Evolutionary conservation across 768 basidiomycete genomes (phyloP), one percentile per base, ranked within the genome.

Genomic region (Mycena albidolilacea): DNA sequence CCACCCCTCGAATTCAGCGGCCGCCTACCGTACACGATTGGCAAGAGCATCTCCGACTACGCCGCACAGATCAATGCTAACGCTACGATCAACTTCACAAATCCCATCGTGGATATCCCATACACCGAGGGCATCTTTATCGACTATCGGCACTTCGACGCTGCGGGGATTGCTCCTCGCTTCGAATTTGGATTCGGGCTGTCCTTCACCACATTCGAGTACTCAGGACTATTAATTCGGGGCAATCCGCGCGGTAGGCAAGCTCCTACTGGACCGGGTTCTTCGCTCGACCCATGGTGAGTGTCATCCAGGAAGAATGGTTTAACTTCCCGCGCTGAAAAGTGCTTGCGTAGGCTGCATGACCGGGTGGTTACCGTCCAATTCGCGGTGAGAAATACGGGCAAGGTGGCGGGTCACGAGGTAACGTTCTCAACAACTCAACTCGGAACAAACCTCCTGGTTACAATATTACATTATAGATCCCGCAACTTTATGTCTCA

Each of bases 121-220:
- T 92, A 93, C 78, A 85, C 77, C 46, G 91, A 92, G 76, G 88
- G 89, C 5, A 73, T 91, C 7, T 86, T 87, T 72, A 83, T 91
- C 67, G 89, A 89, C 75, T 90, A 91, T 76, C 82, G 88, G 30
- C 84, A 86, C 78, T 90, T 90, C 72, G 90, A 90, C 72, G 80
- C 82, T 43, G 79, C 84, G 52, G 84, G 81, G 57, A 84, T 88
- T 64, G 77, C 82, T 8, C 87, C 87, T 15, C 81, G 86, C 58
- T 89, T 84, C 75, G 86, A 86, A 76, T 88, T 85, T 70, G 87
- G 85, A 48, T 91, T 85, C 79, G 88, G 81, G 9, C 80, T 91
- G 70, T 87, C 86, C 0, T 92, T 90, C 78, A 90, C 91, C 12
- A 84, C 83, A 0, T 92, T 91, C 82, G 75, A 81, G 35, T 90